Base-by-base conservation (phyloP, 331 rosid genomes). In the Rosa hybrid region DNA sequence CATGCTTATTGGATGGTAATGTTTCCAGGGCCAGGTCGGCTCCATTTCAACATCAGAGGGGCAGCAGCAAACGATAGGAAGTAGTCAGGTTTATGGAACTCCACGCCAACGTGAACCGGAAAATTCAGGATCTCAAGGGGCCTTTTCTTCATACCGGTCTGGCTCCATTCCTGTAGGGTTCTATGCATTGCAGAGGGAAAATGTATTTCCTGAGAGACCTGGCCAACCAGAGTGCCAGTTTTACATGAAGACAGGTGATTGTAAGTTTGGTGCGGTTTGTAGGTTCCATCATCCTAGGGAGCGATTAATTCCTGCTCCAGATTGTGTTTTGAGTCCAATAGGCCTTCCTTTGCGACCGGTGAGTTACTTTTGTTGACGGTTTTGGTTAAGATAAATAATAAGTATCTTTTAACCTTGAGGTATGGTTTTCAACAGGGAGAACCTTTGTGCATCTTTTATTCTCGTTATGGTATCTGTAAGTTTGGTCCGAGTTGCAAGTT, bases 401-500 rank as follows among this genome's bases (percentile, higher is more conserved):
- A 59, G 12, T 7, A 46, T 46, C 71, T 21, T 79, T 74, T 68
- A 50, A 48, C 77, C 71, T 56, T 42, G 38, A 14, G 86, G 68
- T 57, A 44, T 80, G 68, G 77, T 81, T 75, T 82, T 79, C 51
- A 80, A 72, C 94, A 95, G 98, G 98, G 93, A 84, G 94, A 91
- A 75, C 99, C 99, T 72, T 76, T 93, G 82, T 95, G 99, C 90
- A 94, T 93, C 84, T 93, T 95, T 86, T 93, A 95, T 83, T 92
- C 98, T 30, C 98, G 97, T 71, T 92, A 95, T 81, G 99, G 98
- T 68, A 92, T 93, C 82, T 95, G 99, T 88, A 95, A 95, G 90
- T 95, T 95, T 51, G 99, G 99, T 30, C 99, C 99, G 34, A 95
- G 98, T 84, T 95, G 99, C 94, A 95, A 95, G 92, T 95, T 95